These are phyloP conservation scores for Cyclospora cayetanensis DNA, from an alignment of 169 alveolate genomes.

Conservation along the genomic window DNA sequence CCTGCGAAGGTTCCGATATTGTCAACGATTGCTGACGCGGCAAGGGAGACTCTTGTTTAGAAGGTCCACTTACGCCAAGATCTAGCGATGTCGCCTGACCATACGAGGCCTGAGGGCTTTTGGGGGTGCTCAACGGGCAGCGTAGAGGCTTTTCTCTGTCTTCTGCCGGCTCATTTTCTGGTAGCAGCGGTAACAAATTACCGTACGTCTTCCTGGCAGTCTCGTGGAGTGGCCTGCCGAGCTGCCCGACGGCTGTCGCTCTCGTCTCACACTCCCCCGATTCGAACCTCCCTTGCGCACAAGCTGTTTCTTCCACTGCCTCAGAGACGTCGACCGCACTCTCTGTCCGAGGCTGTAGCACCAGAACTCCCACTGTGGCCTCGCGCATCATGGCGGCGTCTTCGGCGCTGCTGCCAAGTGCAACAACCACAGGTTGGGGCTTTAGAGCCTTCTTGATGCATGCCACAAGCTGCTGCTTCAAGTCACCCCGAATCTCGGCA, in stretches of 20 bases:
- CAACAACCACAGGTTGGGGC: slow-evolving; percentile 55
- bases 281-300: not conserved
- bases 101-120: not conserved
- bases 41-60: slow-evolving; percentile 18
- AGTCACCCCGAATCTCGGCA: slow-evolving; percentile 46
- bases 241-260: not conserved
- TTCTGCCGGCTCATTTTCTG: slow-evolving; percentile 26
- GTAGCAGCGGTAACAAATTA: not conserved
- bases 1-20: not conserved
- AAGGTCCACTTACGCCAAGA: not conserved
- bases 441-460: slow-evolving; percentile 42
- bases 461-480: slow-evolving; percentile 52
- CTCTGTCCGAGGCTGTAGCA: not conserved
- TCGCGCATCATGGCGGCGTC: slow-evolving; percentile 64
- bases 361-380: slow-evolving; percentile 40
- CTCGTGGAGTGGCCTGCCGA: not conserved
- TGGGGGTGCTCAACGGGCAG: not conserved
- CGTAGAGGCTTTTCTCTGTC: slow-evolving; percentile 22
- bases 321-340: not conserved
- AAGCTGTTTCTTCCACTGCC: not conserved
- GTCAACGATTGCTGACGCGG: not conserved
- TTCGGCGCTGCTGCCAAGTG: slow-evolving; percentile 57
- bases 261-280: not conserved
- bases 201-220: slow-evolving; percentile 5
- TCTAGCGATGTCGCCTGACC: slow-evolving; percentile 9